Base-by-base conservation (phyloP, 208 protist species). In the Herpetomonas samuelpessoai region DNA sequence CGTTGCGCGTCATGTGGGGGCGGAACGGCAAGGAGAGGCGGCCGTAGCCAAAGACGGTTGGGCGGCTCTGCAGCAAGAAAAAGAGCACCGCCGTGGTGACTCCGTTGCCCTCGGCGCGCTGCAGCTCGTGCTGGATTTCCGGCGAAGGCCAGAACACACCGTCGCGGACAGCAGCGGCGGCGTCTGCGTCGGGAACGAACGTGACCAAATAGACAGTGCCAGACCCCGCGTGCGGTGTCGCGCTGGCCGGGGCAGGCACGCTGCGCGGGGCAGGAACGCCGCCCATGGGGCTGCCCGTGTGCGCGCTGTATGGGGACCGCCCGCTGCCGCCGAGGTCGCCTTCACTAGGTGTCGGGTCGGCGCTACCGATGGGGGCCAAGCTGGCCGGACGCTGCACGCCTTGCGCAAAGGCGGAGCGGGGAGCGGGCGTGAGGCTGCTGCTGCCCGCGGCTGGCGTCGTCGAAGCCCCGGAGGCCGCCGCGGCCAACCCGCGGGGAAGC, bases 11-110 rank as follows among this genome's bases (percentile, higher is more conserved):
- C 30, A 24, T 39, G 0, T 30, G 21, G 18, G 31, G 12, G 44
- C 45, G 63, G 38, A 19, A 31, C 9, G 77, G 62, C 39, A 81
- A 66, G 4, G 44, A 9, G 9, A 88, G 57, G 6, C 60, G 67
- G 21, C 70, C 85, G 31, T 78, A 88, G 29, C 85, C 85, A 63
- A 86, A 88, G 21, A 92, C 45, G 9, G 71, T 62, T 10, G 68
- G 35, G 18, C 59, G 76, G 14, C 69, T 62, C 24, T 75, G 59
- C 1, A 84, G 26, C 6, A 92, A 45, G 56, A 88, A 81, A 22
- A 92, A 76, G 0, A 81, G 24, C 22, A 72, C 65, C 2, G 64
- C 51, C 1, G 52, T 54, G 12, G 48, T 28, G 35, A 52, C 69
- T 21, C 71, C 74, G 39, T 62, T 59, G 16, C 79, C 76, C 3